Evolutionary conservation across 345 rosid species (phyloP), one percentile per base, ranked within the genome.

Genomic region (Sonneratia caseolaris): DNA sequence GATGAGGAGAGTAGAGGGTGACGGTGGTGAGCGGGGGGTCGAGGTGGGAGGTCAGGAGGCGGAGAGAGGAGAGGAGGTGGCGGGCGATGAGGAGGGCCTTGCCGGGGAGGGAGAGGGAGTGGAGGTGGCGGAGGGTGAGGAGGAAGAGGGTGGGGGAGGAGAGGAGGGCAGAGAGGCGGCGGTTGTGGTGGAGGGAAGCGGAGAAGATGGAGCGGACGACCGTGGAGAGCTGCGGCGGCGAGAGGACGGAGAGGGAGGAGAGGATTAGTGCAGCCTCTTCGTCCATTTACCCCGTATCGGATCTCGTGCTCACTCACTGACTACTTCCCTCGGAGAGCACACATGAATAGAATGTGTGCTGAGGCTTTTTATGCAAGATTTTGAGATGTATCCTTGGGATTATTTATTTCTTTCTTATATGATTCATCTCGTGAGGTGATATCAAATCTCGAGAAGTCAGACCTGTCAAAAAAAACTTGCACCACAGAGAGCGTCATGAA

Each of bases 1-100:
- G 70, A 79, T 21, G 68, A 85, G 68, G 61, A 69, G 68, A 2
- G 79, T 77, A 1, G 76, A 76, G 12, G 76, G 71, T 1, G 68
- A 80, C 1, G 78, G 77, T 66, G 21, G 59, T 21, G n/a, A 47
- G n/a, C 15, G 57, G n/a, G 22, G 80, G 77, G 10, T 80, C 82
- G 70, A 81, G 76, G 83, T 80, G 83, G 45, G 74, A 76, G 22
- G 91, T 76, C 71, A 91, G 83, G 75, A 76, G 85, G 76, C 76
- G 86, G 80, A 90, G 97, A 67, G 87, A 86, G 75, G 85, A 84
- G 76, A 86, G 89, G 85, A 90, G 97, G 80, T 88, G 92, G 74
- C 83, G 84, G 73, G 98, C 91, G 67, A 96, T 83, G 85, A 96
- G 94, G 15, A 81, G 80, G 71, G 91, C 76, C 76, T 95, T 95